phyloP scores from a whole-genome alignment of 179 eudicot genomes.

The Amaranthus tricolor region DNA sequence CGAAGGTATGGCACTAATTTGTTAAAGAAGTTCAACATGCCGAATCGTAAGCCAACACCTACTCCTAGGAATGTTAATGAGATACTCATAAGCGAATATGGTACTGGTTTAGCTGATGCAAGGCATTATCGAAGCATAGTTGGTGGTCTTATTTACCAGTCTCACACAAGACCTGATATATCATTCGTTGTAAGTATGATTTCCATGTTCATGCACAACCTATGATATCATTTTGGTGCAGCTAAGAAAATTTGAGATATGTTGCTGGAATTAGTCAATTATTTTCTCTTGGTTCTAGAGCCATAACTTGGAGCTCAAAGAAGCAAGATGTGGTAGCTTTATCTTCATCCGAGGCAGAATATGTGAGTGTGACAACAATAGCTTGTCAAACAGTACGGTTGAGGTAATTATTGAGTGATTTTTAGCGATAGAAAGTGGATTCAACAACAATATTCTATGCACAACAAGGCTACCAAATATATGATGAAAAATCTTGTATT shows the following conservation, averaged over 20 bases:
- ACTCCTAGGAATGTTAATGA: neutral
- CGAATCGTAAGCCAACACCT: neutral
- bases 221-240: too few relatives aligned
- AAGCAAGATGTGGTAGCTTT: too few relatives aligned
- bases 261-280: slow-evolving; percentile 6
- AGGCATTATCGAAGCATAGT: neutral
- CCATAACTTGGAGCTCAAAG: neutral
- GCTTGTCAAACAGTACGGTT: too few relatives aligned
- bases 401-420: too few relatives aligned
- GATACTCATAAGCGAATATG: neutral
- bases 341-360: too few relatives aligned
- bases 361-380: too few relatives aligned
- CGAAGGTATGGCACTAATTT: neutral
- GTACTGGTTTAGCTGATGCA: neutral
- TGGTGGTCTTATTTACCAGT: neutral
- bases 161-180: slow-evolving; percentile 13
- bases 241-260: too few relatives aligned
- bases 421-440: neutral
- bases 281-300: too few relatives aligned
- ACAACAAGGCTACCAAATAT: slow-evolving; percentile 3
- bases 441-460: neutral
- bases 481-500: neutral
- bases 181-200: slow-evolving; percentile 6
- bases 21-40: neutral
- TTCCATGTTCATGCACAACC: too few relatives aligned